Conservation (phyloP, 2,329 filamentous ascomycete species). For the Talaromyces sp. region DNA sequence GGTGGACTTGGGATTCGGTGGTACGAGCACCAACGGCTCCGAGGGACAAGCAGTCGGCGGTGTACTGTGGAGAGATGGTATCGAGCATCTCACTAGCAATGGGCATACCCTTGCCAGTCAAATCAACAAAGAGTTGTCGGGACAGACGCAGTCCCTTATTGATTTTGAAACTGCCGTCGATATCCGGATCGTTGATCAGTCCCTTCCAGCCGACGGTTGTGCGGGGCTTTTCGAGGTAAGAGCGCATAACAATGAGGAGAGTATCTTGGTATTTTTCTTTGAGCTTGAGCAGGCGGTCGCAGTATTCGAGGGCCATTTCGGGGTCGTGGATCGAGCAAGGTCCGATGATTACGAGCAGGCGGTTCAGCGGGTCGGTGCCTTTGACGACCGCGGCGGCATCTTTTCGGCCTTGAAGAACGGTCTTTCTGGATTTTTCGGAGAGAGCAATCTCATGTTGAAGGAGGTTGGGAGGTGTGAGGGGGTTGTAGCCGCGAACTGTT, state of each 20-base stretch:
- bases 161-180: constrained; percentile 98
- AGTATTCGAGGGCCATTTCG: constrained; percentile 86
- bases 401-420: constrained; percentile 59
- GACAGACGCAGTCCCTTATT: constrained; percentile 91
- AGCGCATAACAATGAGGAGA: constrained; percentile 92
- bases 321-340: constrained; percentile 98
- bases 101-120: constrained; percentile 90
- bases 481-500: constrained; percentile 83
- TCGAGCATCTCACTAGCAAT: constrained; percentile 97
- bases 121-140: constrained; percentile 86
- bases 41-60: constrained; percentile 86
- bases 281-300: constrained; percentile 73
- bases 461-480: constrained; percentile 86
- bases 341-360: constrained; percentile 78
- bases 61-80: constrained; percentile 95
- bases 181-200: constrained; percentile 96
- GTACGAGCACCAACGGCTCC: constrained; percentile 95
- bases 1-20: constrained; percentile 92
- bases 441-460: constrained; percentile 85
- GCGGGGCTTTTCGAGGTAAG: constrained; percentile 96
- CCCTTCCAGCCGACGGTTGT: constrained; percentile 99
- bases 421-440: constrained; percentile 45
- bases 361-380: constrained; percentile 55
- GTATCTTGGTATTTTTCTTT: constrained; percentile 88
- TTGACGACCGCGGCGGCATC: constrained; percentile 63